Percentiles rank a stretch among this genome's conserved stretches.
phyloP scores from a whole-genome alignment of 768 basidiomycete genomes.

The Tricholoma flavovirens region DNA sequence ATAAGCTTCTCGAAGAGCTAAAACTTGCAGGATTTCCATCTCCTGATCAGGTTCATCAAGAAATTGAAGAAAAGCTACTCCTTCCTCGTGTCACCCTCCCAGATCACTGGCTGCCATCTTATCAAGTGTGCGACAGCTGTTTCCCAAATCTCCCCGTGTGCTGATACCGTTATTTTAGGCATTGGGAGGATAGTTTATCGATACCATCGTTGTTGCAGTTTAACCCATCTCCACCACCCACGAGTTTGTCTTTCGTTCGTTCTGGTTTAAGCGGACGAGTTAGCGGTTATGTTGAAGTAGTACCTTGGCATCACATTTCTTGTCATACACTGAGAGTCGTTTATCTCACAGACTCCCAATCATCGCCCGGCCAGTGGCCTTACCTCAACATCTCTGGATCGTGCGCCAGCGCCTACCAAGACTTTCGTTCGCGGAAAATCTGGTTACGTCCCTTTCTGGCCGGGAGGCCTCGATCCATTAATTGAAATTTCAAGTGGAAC shows the following conservation, averaged over 20 bases:
- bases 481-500: slow-evolving; percentile 28
- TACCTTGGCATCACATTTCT: background rate
- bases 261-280: slow-evolving; percentile 76
- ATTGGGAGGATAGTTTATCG: slow-evolving; percentile 62
- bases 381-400: slow-evolving; percentile 79
- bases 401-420: slow-evolving; percentile 72
- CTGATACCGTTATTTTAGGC: slow-evolving; percentile 35
- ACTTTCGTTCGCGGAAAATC: slow-evolving; percentile 94
- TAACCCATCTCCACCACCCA: slow-evolving; percentile 70
- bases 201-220: slow-evolving; percentile 59
- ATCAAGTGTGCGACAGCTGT: slow-evolving; percentile 68
- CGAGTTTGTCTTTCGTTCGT: slow-evolving; percentile 66
- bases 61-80: slow-evolving; percentile 73
- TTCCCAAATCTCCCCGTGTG: slow-evolving; percentile 10
- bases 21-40: slow-evolving; percentile 54
- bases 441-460: slow-evolving; percentile 88
- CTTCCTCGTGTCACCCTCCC: slow-evolving; percentile 63
- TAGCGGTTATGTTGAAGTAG: slow-evolving; percentile 76
- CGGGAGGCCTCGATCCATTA: slow-evolving; percentile 77
- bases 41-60: slow-evolving; percentile 50
- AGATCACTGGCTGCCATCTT: slow-evolving; percentile 66
- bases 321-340: background rate
- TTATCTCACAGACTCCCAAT: slow-evolving; percentile 43
- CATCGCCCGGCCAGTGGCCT: slow-evolving; percentile 58
- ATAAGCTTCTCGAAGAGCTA: slow-evolving; percentile 45